Evolutionary conservation across 257 asterid genomes (phyloP).

Genomic region (Solanum chaucha): DNA sequence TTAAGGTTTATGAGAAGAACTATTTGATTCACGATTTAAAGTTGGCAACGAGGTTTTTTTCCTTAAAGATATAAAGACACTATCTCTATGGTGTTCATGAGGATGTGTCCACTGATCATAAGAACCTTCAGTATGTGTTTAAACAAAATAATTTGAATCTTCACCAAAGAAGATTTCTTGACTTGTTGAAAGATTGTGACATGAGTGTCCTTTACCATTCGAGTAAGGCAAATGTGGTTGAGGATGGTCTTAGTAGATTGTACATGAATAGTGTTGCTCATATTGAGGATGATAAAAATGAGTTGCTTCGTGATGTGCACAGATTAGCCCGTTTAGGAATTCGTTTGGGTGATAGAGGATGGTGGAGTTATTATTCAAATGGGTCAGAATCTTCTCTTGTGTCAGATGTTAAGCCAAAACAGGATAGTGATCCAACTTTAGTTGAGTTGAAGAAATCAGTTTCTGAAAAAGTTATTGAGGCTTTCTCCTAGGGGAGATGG

Average conservation of each 20-base stretch:
- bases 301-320: background rate
- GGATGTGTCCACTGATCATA: background rate
- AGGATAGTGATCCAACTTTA: background rate
- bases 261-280: background rate
- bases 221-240: background rate
- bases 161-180: background rate
- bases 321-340: background rate
- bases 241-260: background rate
- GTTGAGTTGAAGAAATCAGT: background rate
- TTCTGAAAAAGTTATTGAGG: background rate
- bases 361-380: background rate
- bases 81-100: background rate
- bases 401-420: background rate
- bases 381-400: background rate
- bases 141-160: background rate
- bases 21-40: too few relatives aligned
- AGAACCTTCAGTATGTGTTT: background rate
- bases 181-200: background rate
- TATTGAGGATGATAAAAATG: background rate
- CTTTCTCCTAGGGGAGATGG: background rate
- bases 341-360: background rate
- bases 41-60: too few relatives aligned
- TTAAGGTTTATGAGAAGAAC: too few relatives aligned
- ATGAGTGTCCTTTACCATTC: background rate
- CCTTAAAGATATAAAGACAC: too few relatives aligned